Evolutionary conservation across 2,329 filamentous ascomycete genomes (phyloP), one percentile per base, ranked within the genome.

Genomic region (Aureobasidium musti): DNA sequence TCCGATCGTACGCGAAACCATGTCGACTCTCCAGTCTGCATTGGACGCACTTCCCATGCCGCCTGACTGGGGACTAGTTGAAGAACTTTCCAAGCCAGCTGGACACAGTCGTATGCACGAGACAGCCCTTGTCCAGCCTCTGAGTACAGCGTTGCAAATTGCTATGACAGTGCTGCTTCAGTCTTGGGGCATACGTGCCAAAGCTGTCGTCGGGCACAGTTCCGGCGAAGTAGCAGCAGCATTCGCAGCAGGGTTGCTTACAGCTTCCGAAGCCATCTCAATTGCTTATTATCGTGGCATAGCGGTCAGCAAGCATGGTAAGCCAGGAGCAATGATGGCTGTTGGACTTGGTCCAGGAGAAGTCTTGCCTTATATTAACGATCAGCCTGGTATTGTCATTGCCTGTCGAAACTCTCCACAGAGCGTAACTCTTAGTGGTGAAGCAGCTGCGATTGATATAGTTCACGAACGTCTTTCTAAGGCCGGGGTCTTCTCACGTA

Each of bases 71-170:
- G 73, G 74, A 73, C 80, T 0, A 74, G 30, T 30, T 14, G 37
- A 33, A 43, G 54, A 59, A 28, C 17, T 59, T 3, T 28, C 21
- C 80, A 23, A 69, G 78, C 0, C 73, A 82, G 11, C 53, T 2
- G 65, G 72, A 4, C 10, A 39, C 17, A 67, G 69, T 43, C 37
- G 47, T 28, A 67, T 72, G 26, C 69, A 73, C 13, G 57, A 72
- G n/a, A 70, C 76, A 81, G 39, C 39, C 6, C 21, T 61, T 6
- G 30, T n/a, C 0, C 84, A 86, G 68, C 82, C 84, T 0, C 71
- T 84, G 0, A 85, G 81, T 61, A 86, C 84, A 0, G 83, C 84
- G 0, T 49, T 87, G 0, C 85, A 87, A 69, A 76, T 87, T 2
- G 83, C 75, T 0, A 69, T 84, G 0, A 74, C 82, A 0, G 75